phyloP scores from a whole-genome alignment of 176 grass and related monocot species.

The Lolium multiflorum region DNA sequence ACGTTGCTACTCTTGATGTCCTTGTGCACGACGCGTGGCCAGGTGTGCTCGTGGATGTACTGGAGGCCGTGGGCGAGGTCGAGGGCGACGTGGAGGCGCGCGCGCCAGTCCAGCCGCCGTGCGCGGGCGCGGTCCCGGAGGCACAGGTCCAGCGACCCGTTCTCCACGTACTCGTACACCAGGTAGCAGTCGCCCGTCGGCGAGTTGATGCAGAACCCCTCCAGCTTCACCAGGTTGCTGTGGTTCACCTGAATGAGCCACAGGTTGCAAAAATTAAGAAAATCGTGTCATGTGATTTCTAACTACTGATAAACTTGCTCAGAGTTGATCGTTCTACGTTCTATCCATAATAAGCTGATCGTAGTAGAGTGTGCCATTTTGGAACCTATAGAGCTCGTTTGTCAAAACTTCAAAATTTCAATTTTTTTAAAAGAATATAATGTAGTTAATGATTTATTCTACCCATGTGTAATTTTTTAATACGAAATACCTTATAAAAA shows the following conservation, averaged over 20 bases:
- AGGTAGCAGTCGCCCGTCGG: constrained; percentile 82
- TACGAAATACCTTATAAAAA: too few relatives aligned
- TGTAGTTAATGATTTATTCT: too few relatives aligned
- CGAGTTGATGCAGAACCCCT: constrained; percentile 90
- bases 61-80: constrained; percentile 94
- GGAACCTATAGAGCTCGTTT: too few relatives aligned
- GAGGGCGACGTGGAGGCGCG: constrained; percentile 80
- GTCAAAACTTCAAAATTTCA: too few relatives aligned
- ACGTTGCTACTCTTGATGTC: constrained; percentile 99
- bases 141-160: constrained; percentile 87
- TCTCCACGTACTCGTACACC: constrained; percentile 94
- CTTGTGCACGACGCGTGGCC: constrained; percentile 99
- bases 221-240: constrained; percentile 95
- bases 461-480: too few relatives aligned
- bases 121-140: constrained; percentile 50
- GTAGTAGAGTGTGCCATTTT: too few relatives aligned
- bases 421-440: too few relatives aligned
- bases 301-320: neutral
- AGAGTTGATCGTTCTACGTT: neutral
- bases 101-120: constrained; percentile 63
- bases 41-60: constrained; percentile 99
- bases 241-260: constrained; percentile 76
- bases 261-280: neutral
- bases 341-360: neutral
- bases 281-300: neutral